Evolutionary conservation across 2,329 filamentous ascomycete species (phyloP).

Genomic region (Curvularia lunata): DNA sequence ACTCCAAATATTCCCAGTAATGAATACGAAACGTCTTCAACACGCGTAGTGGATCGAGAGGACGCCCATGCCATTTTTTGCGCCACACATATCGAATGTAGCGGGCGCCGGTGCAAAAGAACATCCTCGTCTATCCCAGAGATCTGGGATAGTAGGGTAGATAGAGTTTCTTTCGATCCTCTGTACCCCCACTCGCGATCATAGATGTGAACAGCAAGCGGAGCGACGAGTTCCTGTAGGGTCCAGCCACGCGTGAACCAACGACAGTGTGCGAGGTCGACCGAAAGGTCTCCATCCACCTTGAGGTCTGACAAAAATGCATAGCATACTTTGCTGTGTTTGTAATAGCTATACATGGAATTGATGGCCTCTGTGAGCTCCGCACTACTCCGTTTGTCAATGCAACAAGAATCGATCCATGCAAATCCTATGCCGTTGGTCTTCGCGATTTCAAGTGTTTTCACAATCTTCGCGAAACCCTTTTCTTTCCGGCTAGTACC

Average conservation of each 20-base stretch:
- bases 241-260: conserved; percentile 8
- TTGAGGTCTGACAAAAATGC: conserved; percentile 10
- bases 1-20: conserved; percentile 4
- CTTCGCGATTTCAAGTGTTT: background rate
- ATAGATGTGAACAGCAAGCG: background rate
- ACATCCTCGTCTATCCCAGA: background rate
- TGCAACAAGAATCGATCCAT: conserved; percentile 11
- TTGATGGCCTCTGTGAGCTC: conserved; percentile 24
- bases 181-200: background rate
- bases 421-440: background rate
- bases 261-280: background rate
- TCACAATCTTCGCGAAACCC: background rate
- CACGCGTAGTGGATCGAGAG: background rate
- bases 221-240: conserved; percentile 5
- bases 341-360: conserved; percentile 20
- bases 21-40: conserved; percentile 1
- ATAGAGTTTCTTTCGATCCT: background rate
- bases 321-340: conserved; percentile 15
- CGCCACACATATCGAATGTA: background rate
- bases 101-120: background rate
- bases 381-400: conserved; percentile 17
- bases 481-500: background rate
- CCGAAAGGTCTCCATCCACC: background rate
- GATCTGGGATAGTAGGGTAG: background rate
- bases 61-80: conserved; percentile 8